Evolutionary conservation across 2,329 filamentous ascomycete species (phyloP), one percentile per base, ranked within the genome.

Genomic region (Colletotrichum tanaceti): DNA sequence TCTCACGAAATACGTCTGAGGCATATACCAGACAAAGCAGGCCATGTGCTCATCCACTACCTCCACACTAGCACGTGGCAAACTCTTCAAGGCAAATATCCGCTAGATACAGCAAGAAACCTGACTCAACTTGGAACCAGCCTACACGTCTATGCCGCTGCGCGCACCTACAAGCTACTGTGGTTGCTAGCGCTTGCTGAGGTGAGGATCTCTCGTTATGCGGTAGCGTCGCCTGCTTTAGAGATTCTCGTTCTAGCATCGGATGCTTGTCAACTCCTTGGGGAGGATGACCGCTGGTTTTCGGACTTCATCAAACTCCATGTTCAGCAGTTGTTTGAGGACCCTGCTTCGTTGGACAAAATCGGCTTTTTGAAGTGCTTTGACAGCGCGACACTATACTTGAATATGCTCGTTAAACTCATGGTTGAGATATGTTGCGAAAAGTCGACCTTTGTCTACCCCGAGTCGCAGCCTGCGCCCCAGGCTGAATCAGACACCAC

Each of bases 1-100:
- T 32, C n/a, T 14, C 5, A 20, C 24, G 13, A 58, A n/a, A 46
- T 58, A 35, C 24, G 7, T 9, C 22, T 58, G 11, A 16, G 4
- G 24, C 2, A 58, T 13, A 32, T 70, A 3, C 53, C 41, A 16
- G 44, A 63, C 22, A 52, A 63, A 1, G 63, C 28, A n/a, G 63
- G 63, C n/a, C 54, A 70, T 43, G 43, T 63, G 0, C 41, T 70
- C 11, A 35, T 70, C 24, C 58, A 70, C 54, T 70, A 59, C 41
- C 53, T 70, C 9, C 14, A 63, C 13, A 67, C 67, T 1, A 28
- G 63, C 11, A 58, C 24, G 14, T 70, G 55, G 63, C 58, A 67
- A 20, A 63, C 53, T 16, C 58, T 70, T 10, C 4, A 18, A 14
- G n/a, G 14, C 24, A 39, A 24, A 13, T 20, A 38, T 18, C n/a